Base-by-base conservation (phyloP, 1,284 basidiomycete genomes). In the Xerocomus amazonicus region DNA sequence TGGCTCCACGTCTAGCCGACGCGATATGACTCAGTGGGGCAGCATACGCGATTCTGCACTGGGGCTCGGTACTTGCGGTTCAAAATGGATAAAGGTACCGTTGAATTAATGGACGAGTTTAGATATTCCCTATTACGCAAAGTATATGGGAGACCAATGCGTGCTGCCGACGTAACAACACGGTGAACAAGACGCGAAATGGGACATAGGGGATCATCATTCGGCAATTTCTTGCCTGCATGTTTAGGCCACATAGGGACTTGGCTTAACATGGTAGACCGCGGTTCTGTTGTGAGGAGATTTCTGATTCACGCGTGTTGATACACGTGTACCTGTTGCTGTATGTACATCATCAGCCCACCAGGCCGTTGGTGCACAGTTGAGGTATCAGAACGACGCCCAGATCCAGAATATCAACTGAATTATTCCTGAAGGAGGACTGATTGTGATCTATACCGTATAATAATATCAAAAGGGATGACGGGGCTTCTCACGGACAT, bases 121-220 rank as follows among this genome's bases (percentile, higher is more conserved):
- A 47, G 53, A 48, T 32, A 48, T 53, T 48, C 43, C 46, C 35
- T 45, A 50, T 63, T 63, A 65, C 52, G 63, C 50, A 47, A 58
- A 43, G 54, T 36, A 45, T 47, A 51, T 52, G 47, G 48, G 43
- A 43, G 37, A 47, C 28, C 16, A 51, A 55, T 51, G 65, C 49
- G 27, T 33, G 50, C 40, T 33, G 61, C 51, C 62, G 58, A 63
- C 60, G 65, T 63, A 66, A 67, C 50, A 59, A 28, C 43, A 52
- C 47, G 34, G 43, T 48, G 31, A 35, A 44, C 48, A 44, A 37
- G 41, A 42, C 16, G 47, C 29, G 4, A 38, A 45, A 36, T 43
- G 48, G 58, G 42, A 53, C 52, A 52, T 56, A 57, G 60, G 62
- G 52, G 12, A 56, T 10, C 33, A 44, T 31, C 41, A 31, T 26